A percentile compares a stretch with the other conserved stretches of the same genome.
Conservation (phyloP, 2,329 filamentous ascomycete species). For the Camillea tinctor region DNA sequence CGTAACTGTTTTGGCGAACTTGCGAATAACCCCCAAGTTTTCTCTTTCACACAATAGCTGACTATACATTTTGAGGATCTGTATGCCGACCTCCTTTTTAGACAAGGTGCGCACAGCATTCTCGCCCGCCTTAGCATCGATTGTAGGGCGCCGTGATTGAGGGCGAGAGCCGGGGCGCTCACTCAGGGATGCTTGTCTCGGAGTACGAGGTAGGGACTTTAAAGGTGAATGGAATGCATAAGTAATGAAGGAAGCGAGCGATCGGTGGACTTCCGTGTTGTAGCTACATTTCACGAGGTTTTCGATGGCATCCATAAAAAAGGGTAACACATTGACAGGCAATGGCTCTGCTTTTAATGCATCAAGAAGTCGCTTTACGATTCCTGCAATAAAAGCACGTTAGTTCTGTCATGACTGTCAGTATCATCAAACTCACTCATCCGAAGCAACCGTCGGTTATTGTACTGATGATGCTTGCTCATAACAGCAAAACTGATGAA, state of each 20-base stretch:
- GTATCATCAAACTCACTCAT: constrained; percentile 67
- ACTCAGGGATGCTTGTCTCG: constrained; percentile 42
- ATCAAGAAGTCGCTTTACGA: constrained; percentile 86
- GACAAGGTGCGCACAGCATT: constrained; percentile 45
- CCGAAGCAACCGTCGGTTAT: constrained; percentile 77
- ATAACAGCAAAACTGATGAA: constrained; percentile 85
- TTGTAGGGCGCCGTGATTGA: constrained; percentile 36
- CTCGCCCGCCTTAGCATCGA: constrained; percentile 36
- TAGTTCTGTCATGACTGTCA: constrained; percentile 13
- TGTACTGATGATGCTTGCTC: constrained; percentile 91
- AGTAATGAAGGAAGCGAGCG: constrained; percentile 87
- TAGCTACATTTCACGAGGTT: constrained; percentile 77
- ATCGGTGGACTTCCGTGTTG: constrained; percentile 80
- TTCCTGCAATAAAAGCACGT: constrained; percentile 52
- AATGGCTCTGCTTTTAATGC: constrained; percentile 84
- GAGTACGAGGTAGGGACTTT: constrained; percentile 50
- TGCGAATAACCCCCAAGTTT: constrained; percentile 69
- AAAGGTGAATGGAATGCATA: constrained; percentile 73
- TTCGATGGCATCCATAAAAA: constrained; percentile 77
- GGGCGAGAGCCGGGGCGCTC: constrained; percentile 43
- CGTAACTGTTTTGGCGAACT: constrained; percentile 91
- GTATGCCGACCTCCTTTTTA: constrained; percentile 70
- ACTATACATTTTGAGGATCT: constrained; percentile 74
- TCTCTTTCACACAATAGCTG: constrained; percentile 73
- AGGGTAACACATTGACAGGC: constrained; percentile 66